Base-by-base conservation (phyloP, 2,329 filamentous ascomycete species). In the Fusarium sp. region DNA sequence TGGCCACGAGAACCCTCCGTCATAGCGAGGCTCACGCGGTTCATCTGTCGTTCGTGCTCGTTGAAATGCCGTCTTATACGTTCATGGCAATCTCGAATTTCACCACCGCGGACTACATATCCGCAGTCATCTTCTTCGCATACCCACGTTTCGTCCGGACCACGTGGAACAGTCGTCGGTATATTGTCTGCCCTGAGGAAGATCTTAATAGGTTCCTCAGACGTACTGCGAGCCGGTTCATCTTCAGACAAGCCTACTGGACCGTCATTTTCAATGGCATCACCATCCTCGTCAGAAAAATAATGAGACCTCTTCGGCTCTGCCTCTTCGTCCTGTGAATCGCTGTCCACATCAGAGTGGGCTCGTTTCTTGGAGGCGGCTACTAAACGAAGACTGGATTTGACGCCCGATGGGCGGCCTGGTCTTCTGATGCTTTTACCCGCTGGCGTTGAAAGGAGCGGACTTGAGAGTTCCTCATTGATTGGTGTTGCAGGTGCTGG, bases 51-150 rank as follows among this genome's bases (percentile, higher is more conserved):
- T 42, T 88, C 86, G 74, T 93, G 91, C 55, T 86, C 81, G 41
- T 82, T 67, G 41, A 90, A 86, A 75, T 94, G 91, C 49, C 86
- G 81, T 20, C 82, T 83, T 47, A 93, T 90, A 12, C 87, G 79
- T 7, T 83, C 79, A 62, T 87, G 85, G 25, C 87, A 87, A 1
- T 84, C 82, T 5, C 84, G 79, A 44, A 86, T 83, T 46, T 88
- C 85, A n/a, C 88, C 88, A 4, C 84, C 85, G 65, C 90, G 89
- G 13, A 93, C 88, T 42, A 90, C 83, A 71, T 89, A 89, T 40
- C 81, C 81, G 74, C 91, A 94, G 25, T 86, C 89, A 13, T 88
- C 86, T 65, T 91, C 84, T 7, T 86, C 85, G 73, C 91, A 94
- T 2, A 81, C 82, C 91, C 91, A 94, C 0, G 88, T 88, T 56